These are phyloP conservation scores for Mucor piriformis DNA, from an alignment of 371 early-diverging fungal species.

Conservation along the genomic window DNA sequence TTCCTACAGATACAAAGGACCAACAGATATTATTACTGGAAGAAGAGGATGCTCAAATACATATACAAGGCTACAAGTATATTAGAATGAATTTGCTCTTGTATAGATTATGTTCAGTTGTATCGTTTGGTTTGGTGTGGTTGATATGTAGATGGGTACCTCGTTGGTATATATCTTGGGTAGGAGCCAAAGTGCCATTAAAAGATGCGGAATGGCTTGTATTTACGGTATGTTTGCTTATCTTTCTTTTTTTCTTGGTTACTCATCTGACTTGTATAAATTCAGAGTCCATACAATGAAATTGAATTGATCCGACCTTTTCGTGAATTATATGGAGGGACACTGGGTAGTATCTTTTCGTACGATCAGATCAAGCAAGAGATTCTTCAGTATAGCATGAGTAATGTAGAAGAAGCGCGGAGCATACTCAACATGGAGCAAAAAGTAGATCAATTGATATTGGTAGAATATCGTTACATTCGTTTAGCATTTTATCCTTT, in stretches of 20 bases:
- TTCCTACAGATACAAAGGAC: constrained; percentile 12
- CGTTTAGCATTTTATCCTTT: constrained; percentile 84
- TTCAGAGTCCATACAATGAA: constrained; percentile 77
- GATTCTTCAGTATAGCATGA: constrained; percentile 26
- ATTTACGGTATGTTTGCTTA: constrained; percentile 50
- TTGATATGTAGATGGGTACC: constrained; percentile 89
- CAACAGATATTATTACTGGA: constrained; percentile 33
- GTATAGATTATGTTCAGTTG: constrained; percentile 66
- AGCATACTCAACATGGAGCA: constrained; percentile 41
- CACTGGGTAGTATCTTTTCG: constrained; percentile 72
- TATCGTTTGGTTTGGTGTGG: constrained; percentile 74
- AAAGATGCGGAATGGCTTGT: constrained; percentile 72
- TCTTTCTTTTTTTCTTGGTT: not conserved
- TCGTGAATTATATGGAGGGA: constrained; percentile 68
- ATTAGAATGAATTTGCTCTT: constrained; percentile 45
- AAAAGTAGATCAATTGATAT: constrained; percentile 42
- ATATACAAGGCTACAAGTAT: constrained; percentile 67
- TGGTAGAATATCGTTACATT: constrained; percentile 82
- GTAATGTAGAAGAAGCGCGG: constrained; percentile 17
- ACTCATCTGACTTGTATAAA: not conserved
- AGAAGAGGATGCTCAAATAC: constrained; percentile 57
- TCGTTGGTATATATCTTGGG: constrained; percentile 67
- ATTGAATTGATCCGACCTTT: constrained; percentile 56
- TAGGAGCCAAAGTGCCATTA: constrained; percentile 61
- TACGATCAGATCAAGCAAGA: constrained; percentile 46